Conservation (phyloP, 768 basidiomycete species). For the Cystofilobasidium macerans region DNA sequence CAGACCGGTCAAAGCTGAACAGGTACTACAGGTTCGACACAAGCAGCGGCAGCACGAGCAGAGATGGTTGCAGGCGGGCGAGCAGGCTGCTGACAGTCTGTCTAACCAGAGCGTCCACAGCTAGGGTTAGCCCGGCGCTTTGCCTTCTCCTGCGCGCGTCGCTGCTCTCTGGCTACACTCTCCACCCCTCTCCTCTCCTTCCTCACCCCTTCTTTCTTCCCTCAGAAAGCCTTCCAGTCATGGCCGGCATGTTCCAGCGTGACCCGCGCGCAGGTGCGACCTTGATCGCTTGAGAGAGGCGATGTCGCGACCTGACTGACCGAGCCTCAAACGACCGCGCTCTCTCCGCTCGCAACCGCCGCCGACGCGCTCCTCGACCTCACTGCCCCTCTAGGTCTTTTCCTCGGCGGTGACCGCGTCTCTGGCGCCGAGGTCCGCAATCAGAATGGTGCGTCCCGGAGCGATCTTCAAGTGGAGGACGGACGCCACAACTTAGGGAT, state of each 20-base stretch:
- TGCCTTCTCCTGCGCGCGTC: too few relatives aligned
- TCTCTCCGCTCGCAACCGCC: background rate
- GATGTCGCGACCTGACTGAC: background rate
- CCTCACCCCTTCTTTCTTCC: background rate
- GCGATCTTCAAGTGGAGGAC: background rate
- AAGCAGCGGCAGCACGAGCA: too few relatives aligned
- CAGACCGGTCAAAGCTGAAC: too few relatives aligned
- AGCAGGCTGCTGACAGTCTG: too few relatives aligned
- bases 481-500: too few relatives aligned
- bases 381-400: slow-evolving; percentile 49
- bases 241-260: slow-evolving; percentile 37
- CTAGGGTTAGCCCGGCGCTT: too few relatives aligned
- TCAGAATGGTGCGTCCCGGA: slow-evolving; percentile 65
- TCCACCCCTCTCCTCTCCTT: background rate
- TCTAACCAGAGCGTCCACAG: too few relatives aligned
- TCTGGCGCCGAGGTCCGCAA: slow-evolving; percentile 93
- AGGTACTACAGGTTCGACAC: too few relatives aligned
- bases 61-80: too few relatives aligned
- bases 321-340: background rate
- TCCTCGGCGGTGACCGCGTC: slow-evolving; percentile 84
- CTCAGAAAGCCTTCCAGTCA: background rate
- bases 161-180: background rate
- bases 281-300: too few relatives aligned
- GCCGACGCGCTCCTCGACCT: background rate
- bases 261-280: slow-evolving; percentile 38